phyloP scores from a whole-genome alignment of 2,329 filamentous ascomycete genomes.

The Leptographium wingfieldii region DNA sequence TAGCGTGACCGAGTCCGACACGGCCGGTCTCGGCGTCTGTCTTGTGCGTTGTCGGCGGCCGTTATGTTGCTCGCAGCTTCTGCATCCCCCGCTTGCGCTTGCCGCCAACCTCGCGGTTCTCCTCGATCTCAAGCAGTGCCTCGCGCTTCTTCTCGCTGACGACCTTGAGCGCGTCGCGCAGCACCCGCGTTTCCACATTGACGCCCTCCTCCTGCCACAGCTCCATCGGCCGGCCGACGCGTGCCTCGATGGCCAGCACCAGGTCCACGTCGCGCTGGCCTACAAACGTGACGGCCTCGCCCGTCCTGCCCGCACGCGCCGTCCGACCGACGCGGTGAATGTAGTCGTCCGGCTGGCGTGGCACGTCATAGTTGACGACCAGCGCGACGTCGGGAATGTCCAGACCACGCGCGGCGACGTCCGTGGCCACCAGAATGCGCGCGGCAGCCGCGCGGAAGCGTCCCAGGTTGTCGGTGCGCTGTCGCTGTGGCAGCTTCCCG shows the following conservation, averaged over 20 bases:
- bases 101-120: conserved; percentile 82
- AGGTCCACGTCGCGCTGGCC: conserved; percentile 88
- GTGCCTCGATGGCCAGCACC: conserved; percentile 76
- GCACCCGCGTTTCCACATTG: conserved; percentile 80
- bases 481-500: conserved; percentile 71
- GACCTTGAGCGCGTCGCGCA: conserved; percentile 72
- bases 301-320: conserved; percentile 74
- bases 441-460: conserved; percentile 85
- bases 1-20: too few species aligned
- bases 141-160: conserved; percentile 95
- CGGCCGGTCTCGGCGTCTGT: too few species aligned
- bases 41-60: background rate
- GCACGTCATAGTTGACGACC: conserved; percentile 92
- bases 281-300: conserved; percentile 76
- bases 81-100: conserved; percentile 55
- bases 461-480: conserved; percentile 76
- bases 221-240: conserved; percentile 69
- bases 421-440: conserved; percentile 82
- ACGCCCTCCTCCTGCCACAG: conserved; percentile 84
- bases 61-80: conserved; percentile 27
- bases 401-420: conserved; percentile 85
- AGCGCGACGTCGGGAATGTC: conserved; percentile 87
- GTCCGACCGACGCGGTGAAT: conserved; percentile 94
- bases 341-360: conserved; percentile 93
- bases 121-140: conserved; percentile 80